These are phyloP conservation scores for Botrytis tulipae DNA, from an alignment of 2,329 filamentous ascomycete species.

Conservation along the genomic window DNA sequence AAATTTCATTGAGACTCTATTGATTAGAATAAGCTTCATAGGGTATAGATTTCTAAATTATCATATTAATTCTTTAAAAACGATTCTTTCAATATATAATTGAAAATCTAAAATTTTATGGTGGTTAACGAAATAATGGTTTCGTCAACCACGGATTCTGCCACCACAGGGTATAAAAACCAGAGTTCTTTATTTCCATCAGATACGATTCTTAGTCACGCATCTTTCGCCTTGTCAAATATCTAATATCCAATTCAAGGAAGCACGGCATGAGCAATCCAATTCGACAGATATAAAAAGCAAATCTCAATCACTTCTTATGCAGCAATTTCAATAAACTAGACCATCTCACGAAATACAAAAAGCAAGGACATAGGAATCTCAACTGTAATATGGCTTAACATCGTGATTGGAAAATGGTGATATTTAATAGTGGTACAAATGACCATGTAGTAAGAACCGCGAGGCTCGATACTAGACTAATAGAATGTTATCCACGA, in stretches of 20 bases:
- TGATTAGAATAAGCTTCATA: no score
- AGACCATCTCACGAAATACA: background rate
- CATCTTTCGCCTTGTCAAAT: background rate
- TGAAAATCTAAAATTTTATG: no score
- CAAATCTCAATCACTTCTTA: background rate
- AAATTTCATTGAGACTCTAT: no score
- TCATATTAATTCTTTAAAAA: no score
- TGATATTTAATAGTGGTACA: background rate
- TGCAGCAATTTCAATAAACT: background rate
- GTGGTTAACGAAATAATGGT: no score
- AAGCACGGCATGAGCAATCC: background rate
- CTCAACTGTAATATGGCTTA: background rate
- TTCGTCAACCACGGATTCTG: no score
- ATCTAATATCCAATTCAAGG: background rate
- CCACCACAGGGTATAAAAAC: no score
- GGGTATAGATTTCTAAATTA: no score
- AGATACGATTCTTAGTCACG: background rate
- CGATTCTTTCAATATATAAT: no score
- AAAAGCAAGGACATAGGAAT: background rate
- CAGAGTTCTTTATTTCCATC: background rate
- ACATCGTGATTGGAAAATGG: background rate
- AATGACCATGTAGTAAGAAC: background rate
- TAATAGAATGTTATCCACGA: accelerated
- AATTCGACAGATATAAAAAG: background rate
- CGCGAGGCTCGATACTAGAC: background rate